These are phyloP conservation scores for Candida frijolesensis DNA, from an alignment of 1,139 yeast genomes.

Conservation along the genomic window DNA sequence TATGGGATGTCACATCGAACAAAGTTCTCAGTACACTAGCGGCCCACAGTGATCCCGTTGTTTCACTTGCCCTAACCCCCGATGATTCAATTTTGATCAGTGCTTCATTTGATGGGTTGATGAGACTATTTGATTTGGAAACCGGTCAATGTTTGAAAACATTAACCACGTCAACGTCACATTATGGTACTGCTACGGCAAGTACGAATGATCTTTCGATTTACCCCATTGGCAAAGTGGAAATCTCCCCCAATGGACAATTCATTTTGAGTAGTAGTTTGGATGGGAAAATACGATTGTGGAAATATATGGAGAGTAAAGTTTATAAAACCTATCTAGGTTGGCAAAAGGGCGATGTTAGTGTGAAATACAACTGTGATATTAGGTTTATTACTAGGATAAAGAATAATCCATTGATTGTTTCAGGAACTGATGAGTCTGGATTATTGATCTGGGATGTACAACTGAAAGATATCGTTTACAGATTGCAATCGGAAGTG, in stretches of 20 bases:
- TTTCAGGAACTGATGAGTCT: conserved; percentile 69
- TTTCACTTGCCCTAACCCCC: conserved; percentile 68
- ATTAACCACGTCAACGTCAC: conserved; percentile 67
- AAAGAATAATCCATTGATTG: conserved; percentile 43
- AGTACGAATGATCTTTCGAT: conserved; percentile 50
- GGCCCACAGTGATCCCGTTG: conserved; percentile 93
- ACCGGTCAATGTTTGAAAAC: conserved; percentile 94
- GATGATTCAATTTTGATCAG: conserved; percentile 86
- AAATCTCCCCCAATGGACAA: conserved; percentile 80
- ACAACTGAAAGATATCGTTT: conserved; percentile 59
- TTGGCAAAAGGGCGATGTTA: conserved; percentile 30
- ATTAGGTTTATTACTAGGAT: conserved; percentile 42
- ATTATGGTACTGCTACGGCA: conserved; percentile 62
- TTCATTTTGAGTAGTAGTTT: conserved; percentile 77
- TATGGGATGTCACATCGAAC: conserved; percentile 85
- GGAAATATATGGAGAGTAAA: conserved; percentile 80
- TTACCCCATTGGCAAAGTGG: conserved; percentile 73
- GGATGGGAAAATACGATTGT: conserved; percentile 75
- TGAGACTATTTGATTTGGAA: conserved; percentile 84
- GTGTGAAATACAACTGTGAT: conserved; percentile 51
- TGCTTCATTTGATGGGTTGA: conserved; percentile 88
- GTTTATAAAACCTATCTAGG: conserved; percentile 76
- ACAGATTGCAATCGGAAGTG: conserved; percentile 23
- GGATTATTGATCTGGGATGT: conserved; percentile 74
- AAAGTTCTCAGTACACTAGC: conserved; percentile 76